phyloP scores from a whole-genome alignment of 306 rosid genomes.

The Pyrus communis region DNA sequence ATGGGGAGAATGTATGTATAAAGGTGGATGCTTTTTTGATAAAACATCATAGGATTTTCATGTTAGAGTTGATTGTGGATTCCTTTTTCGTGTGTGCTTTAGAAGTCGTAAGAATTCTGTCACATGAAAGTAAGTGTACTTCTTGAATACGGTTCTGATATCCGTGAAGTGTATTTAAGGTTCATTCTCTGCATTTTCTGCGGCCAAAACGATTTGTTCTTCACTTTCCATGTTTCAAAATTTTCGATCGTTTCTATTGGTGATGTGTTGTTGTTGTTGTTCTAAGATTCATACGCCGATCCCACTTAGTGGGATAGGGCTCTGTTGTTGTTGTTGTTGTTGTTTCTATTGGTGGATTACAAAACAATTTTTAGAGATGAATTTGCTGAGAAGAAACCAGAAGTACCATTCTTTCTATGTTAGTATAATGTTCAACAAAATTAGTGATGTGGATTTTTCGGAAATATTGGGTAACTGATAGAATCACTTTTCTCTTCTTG shows the following conservation, averaged over 20 bases:
- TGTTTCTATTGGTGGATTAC: background rate
- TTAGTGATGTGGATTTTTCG: background rate
- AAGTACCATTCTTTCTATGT: background rate
- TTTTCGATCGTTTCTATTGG: background rate
- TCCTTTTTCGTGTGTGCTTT: background rate
- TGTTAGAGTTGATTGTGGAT: background rate
- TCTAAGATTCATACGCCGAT: too few species aligned
- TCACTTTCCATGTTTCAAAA: background rate
- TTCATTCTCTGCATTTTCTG: background rate
- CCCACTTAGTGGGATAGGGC: too few species aligned
- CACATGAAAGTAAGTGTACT: background rate
- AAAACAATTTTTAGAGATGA: background rate
- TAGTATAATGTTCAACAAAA: background rate
- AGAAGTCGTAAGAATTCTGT: background rate
- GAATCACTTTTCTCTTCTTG: background rate
- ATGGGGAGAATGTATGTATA: background rate
- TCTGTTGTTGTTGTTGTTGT: too few species aligned
- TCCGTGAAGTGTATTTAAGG: background rate
- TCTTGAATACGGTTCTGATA: background rate
- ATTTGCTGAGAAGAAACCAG: background rate
- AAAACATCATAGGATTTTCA: background rate
- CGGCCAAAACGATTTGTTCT: background rate
- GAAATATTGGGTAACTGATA: background rate
- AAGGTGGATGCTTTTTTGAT: background rate
- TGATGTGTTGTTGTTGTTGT: background rate